These are phyloP conservation scores for Microdochium paspali DNA, from an alignment of 2,329 filamentous ascomycete genomes.

Conservation along the genomic window DNA sequence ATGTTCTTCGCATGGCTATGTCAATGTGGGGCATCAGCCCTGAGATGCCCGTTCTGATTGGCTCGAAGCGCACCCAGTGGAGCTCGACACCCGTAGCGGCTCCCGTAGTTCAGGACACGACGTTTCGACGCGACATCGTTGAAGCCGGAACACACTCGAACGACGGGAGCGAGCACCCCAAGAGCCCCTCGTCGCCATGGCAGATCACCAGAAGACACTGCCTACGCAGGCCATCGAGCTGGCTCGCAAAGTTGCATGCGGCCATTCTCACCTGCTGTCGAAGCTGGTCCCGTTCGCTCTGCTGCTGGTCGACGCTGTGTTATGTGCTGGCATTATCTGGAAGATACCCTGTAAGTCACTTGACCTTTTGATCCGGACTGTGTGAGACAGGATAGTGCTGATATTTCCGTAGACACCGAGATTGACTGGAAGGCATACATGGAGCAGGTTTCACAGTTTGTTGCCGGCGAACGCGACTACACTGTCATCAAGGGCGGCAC, in stretches of 20 bases:
- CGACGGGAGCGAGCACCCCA: not conserved
- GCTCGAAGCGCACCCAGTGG: no score
- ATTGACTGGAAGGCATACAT: constrained; percentile 98
- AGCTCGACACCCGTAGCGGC: no score
- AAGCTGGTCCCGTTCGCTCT: constrained; percentile 48
- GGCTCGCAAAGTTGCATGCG: not conserved
- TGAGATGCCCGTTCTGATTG: no score
- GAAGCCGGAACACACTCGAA: no score
- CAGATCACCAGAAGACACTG: not conserved
- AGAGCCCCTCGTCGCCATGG: not conserved
- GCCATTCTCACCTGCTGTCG: constrained; percentile 25
- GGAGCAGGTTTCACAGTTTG: constrained; percentile 76
- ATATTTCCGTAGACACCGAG: constrained; percentile 61
- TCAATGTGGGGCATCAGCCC: no score
- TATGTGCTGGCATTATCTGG: constrained; percentile 68
- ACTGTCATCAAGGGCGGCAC: constrained; percentile 76
- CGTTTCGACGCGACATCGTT: not conserved
- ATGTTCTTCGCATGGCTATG: no score
- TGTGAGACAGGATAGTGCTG: constrained; percentile 3
- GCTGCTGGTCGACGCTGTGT: constrained; percentile 57
- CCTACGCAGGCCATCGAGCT: not conserved
- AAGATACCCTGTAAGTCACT: constrained; percentile 67
- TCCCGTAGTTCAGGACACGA: no score
- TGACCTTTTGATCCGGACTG: constrained; percentile 1
- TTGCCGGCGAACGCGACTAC: constrained; percentile 83